Evolutionary conservation across 1,139 yeast species (phyloP).

Genomic region (Geotrichum bryndzae): DNA sequence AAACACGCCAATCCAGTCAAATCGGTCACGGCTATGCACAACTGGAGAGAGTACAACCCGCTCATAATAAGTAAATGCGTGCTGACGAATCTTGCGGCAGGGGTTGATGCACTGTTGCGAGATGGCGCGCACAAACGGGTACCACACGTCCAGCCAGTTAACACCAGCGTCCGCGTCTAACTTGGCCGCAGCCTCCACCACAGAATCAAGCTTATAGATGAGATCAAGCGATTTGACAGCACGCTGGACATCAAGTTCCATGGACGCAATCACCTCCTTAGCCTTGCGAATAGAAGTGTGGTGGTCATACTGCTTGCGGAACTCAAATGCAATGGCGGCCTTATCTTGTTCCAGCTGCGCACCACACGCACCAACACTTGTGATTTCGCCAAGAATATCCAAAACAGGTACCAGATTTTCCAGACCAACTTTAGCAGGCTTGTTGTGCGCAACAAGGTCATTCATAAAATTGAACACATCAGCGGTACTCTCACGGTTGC

Average conservation of each 20-base stretch:
- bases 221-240: constrained; percentile 55
- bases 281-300: constrained; percentile 15
- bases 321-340: constrained; percentile 36
- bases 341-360: constrained; percentile 67
- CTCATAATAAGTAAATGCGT: constrained; percentile 51
- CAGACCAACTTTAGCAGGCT: constrained; percentile 16
- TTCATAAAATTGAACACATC: constrained; percentile 48
- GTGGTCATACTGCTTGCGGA: constrained; percentile 15
- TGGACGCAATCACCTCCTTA: constrained; percentile 15
- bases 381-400: constrained; percentile 71
- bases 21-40: constrained; percentile 39
- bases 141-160: constrained; percentile 24
- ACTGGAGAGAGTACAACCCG: constrained; percentile 41
- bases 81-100: constrained; percentile 65
- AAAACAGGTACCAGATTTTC: constrained; percentile 36
- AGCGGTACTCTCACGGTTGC: constrained; percentile 47
- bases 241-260: constrained; percentile 46
- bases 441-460: constrained; percentile 40
- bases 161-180: background rate
- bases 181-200: constrained; percentile 12
- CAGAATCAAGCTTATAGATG: constrained; percentile 20
- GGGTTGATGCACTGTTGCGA: constrained; percentile 89
- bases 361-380: constrained; percentile 76
- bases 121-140: constrained; percentile 46
- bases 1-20: constrained; percentile 42